Base-by-base conservation (phyloP, 176 grass and related monocot genomes). In the Otatea glauca region DNA sequence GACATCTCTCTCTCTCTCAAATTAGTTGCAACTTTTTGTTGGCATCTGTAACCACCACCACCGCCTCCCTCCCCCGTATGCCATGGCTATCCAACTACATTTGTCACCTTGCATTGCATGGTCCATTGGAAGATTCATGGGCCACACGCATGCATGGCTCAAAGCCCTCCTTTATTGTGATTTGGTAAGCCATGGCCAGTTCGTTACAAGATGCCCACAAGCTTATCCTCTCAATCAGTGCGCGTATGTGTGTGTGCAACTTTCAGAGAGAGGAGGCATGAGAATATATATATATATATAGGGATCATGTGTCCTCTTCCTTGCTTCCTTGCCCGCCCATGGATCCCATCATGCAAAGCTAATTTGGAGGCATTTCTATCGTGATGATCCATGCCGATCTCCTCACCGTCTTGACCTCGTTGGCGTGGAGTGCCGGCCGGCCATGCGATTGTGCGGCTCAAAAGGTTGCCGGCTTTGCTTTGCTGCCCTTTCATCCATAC, bases 81-180 rank as follows among this genome's bases (percentile, higher is more conserved):
- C 25, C 81, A 70, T 88, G 65, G 63, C 58, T 42, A 81, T 77
- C 68, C 42, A 83, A 76, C 78, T 66, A 72, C 56, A 41, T 29
- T 75, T 81, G 75, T 85, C 86, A 86, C 71, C 41, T 78, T 65
- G 80, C 71, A 89, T 78, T 72, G 80, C 64, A 89, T 81, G 88
- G 84, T 90, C 84, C 66, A 65, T 85, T 86, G 83, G 68, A 88
- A 86, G 82, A 82, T 92, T 88, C 86, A 88, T 88, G 90, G 82
- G 77, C 77, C 82, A 85, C 88, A 72, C 17, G 35, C 20, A 74
- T 55, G 48, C 67, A 77, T 76, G 65, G 74, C 29, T 88, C 86
- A 83, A 86, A 86, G 78, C 59, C 42, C 35, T 78, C 86, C 77
- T 82, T 85, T 88, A 86, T 86, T 80, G 77, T 64, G 83, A 92